Conservation (phyloP, 345 rosid genomes). For the Eucalyptus marginata region DNA sequence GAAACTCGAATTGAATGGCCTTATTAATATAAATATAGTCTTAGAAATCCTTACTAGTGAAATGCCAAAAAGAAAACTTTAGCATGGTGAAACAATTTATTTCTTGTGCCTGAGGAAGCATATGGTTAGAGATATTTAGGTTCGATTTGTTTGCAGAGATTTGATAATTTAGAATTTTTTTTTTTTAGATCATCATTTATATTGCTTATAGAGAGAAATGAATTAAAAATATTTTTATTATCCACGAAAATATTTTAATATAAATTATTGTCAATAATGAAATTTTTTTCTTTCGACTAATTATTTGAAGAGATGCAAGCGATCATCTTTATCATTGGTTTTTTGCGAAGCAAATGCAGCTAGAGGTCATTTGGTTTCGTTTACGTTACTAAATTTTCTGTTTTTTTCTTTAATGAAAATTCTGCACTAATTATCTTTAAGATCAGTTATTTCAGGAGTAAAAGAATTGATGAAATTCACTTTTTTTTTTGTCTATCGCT, state of each 20-base stretch:
- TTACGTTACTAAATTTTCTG: neutral
- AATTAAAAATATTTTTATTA: too few species aligned
- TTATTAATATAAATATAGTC: neutral
- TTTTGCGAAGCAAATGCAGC: neutral
- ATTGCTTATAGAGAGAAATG: too few species aligned
- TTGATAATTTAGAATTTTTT: too few species aligned
- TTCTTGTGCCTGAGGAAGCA: neutral
- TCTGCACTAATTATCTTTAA: neutral
- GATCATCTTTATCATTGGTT: neutral
- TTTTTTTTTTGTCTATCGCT: neutral
- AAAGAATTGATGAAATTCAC: neutral
- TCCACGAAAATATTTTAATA: too few species aligned
- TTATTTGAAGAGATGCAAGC: fast-evolving
- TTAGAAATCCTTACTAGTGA: neutral
- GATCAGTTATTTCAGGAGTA: neutral
- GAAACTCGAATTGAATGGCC: neutral
- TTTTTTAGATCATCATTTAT: too few species aligned
- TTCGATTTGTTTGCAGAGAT: too few species aligned
- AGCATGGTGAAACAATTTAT: neutral
- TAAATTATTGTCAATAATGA: neutral
- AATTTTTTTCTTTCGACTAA: too few species aligned
- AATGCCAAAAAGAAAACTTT: neutral
- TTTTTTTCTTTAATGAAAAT: neutral
- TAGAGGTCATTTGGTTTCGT: fast-evolving
- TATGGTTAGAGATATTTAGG: neutral